A percentile compares a stretch with the other conserved stretches of the same genome.
Conservation (phyloP, 2,329 filamentous ascomycete genomes). For the Daldinia eschscholtzii region DNA sequence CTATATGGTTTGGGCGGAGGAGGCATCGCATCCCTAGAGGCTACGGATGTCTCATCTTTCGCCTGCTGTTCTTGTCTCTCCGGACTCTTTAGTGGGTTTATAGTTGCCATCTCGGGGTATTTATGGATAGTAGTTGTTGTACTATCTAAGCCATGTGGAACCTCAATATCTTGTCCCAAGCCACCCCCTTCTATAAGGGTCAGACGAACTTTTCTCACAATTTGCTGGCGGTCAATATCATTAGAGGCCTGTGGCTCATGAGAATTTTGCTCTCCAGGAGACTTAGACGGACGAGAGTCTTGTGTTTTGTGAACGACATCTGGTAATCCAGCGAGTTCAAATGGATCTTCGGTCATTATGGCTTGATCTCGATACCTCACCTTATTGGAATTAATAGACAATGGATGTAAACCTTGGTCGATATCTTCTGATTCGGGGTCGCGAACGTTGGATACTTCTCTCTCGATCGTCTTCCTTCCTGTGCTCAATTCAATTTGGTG, state of each 20-base stretch:
- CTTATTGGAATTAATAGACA: slow-evolving; percentile 3
- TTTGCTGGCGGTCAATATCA: slow-evolving; percentile 24
- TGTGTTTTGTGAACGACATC: neutral
- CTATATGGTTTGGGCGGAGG: slow-evolving; percentile 48
- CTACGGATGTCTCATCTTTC: slow-evolving; percentile 38
- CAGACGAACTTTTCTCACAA: slow-evolving; percentile 24
- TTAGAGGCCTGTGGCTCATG: neutral
- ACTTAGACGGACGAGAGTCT: neutral
- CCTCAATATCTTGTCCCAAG: slow-evolving; percentile 8
- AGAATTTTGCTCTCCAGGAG: neutral
- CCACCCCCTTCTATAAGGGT: neutral
- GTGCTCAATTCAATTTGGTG: slow-evolving; percentile 1
- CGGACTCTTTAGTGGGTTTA: neutral
- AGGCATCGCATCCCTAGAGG: slow-evolving; percentile 51
- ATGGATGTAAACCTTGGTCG: neutral
- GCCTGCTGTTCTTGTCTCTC: slow-evolving; percentile 3
- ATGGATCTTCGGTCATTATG: slow-evolving; percentile 38
- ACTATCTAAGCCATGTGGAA: neutral
- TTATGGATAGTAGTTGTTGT: neutral
- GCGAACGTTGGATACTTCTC: neutral
- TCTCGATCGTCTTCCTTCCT: slow-evolving; percentile 2
- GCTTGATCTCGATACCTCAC: slow-evolving; percentile 40
- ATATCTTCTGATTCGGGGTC: neutral
- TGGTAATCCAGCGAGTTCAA: neutral
- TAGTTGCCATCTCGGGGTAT: neutral